Conservation (phyloP, 2,329 filamentous ascomycete genomes). For the Tolypocladium inflatum region DNA sequence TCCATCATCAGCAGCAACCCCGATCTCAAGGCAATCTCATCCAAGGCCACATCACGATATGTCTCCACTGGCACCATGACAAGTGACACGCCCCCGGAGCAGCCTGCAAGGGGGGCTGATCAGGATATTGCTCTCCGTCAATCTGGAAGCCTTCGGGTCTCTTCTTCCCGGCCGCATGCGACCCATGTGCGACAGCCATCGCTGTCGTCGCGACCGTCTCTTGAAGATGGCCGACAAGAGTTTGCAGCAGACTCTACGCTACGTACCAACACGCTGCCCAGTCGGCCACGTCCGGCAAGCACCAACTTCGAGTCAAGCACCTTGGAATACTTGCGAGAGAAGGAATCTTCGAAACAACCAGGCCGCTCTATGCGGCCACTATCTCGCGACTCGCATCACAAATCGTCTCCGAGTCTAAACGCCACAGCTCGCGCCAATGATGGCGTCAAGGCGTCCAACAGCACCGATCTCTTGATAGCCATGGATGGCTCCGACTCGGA, state of each 20-base stretch:
- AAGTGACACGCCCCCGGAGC: slow-evolving; percentile 43
- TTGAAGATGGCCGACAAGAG: slow-evolving; percentile 12
- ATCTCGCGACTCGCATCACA: slow-evolving; percentile 13
- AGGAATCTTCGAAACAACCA: slow-evolving; percentile 45
- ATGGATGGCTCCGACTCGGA: slow-evolving; percentile 58
- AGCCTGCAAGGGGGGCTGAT: slow-evolving; percentile 13
- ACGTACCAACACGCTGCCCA: slow-evolving; percentile 21
- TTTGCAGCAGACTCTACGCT: slow-evolving; percentile 9
- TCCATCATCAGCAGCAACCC: slow-evolving; percentile 55
- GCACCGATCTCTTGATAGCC: slow-evolving; percentile 72
- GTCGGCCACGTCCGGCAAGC: slow-evolving; percentile 64
- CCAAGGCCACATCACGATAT: slow-evolving; percentile 28
- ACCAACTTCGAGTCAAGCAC: slow-evolving; percentile 71
- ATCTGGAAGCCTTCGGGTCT: not conserved
- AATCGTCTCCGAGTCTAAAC: slow-evolving; percentile 31
- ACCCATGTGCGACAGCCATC: slow-evolving; percentile 13
- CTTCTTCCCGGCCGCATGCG: slow-evolving; percentile 12
- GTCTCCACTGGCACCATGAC: slow-evolving; percentile 74
- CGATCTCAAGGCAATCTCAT: slow-evolving; percentile 48
- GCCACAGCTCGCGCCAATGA: slow-evolving; percentile 16
- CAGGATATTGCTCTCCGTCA: slow-evolving; percentile 6
- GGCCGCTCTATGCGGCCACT: slow-evolving; percentile 14
- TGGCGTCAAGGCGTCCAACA: slow-evolving; percentile 41
- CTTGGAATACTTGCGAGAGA: slow-evolving; percentile 71
- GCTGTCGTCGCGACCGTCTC: slow-evolving; percentile 9